Percentiles rank a stretch among this genome's conserved stretches.
These are phyloP conservation scores for Pythium brachiatum DNA, from an alignment of 352 stramenopile species.

Conservation along the genomic window DNA sequence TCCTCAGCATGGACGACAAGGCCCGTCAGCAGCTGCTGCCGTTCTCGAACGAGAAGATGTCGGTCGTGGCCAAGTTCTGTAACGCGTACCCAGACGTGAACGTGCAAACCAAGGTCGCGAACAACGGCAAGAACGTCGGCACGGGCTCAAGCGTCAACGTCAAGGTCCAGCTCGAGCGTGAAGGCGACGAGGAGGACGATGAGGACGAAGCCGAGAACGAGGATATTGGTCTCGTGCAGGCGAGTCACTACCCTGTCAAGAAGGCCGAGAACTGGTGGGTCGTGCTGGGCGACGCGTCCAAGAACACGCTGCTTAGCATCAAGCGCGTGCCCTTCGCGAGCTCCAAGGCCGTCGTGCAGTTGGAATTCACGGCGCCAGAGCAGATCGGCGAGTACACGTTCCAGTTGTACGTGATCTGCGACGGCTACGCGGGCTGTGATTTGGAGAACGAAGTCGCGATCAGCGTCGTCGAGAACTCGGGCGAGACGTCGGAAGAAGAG, in stretches of 20 bases:
- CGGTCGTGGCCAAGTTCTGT: slow-evolving; percentile 98
- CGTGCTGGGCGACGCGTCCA: slow-evolving; percentile 94
- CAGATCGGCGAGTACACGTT: slow-evolving; percentile 93
- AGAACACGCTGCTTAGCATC: slow-evolving; percentile 96
- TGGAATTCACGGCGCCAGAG: slow-evolving; percentile 96
- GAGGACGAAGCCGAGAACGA: slow-evolving; percentile 51
- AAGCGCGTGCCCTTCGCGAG: slow-evolving; percentile 94
- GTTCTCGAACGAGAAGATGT: slow-evolving; percentile 90
- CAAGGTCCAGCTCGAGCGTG: slow-evolving; percentile 86
- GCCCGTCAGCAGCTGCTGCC: slow-evolving; percentile 88
- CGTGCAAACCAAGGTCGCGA: slow-evolving; percentile 91
- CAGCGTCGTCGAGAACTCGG: slow-evolving; percentile 45
- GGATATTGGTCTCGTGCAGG: slow-evolving; percentile 66
- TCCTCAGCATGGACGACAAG: slow-evolving; percentile 93
- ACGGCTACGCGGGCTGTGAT: slow-evolving; percentile 98
- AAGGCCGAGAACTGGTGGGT: slow-evolving; percentile 99
- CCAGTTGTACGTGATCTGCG: slow-evolving; percentile 98
- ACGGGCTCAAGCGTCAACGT: slow-evolving; percentile 90
- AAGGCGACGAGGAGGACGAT: slow-evolving; percentile 84
- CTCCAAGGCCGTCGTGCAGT: slow-evolving; percentile 68
- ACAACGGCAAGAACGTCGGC: slow-evolving; percentile 88
- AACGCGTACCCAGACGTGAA: slow-evolving; percentile 99
- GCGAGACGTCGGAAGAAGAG: slow-evolving; percentile 27
- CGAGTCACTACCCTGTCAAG: slow-evolving; percentile 69
- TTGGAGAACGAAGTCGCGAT: slow-evolving; percentile 94